These are phyloP conservation scores for Tricholoma hemisulphureum DNA, from an alignment of 768 basidiomycete species.

Conservation along the genomic window DNA sequence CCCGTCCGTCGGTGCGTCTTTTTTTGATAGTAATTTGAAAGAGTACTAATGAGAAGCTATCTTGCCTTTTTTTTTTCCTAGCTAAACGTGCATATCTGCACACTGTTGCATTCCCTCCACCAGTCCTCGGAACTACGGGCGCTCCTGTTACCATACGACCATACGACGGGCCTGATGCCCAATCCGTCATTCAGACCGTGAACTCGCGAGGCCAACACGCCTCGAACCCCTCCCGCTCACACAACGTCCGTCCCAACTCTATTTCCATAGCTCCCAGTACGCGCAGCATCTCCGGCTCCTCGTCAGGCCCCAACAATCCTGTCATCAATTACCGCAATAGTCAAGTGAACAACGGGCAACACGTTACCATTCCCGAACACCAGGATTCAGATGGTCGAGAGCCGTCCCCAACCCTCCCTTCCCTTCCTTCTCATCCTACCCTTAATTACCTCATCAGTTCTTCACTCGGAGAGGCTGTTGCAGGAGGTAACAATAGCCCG, in stretches of 20 bases:
- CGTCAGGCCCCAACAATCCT: conserved; percentile 33
- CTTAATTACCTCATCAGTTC: conserved; percentile 83
- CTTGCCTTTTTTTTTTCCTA: conserved; percentile 25
- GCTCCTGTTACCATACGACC: conserved; percentile 70
- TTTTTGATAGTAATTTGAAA: background rate
- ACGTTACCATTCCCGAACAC: conserved; percentile 56
- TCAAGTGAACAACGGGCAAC: conserved; percentile 33
- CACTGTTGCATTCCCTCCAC: conserved; percentile 79
- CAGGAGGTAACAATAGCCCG: conserved; percentile 36
- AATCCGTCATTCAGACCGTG: conserved; percentile 77
- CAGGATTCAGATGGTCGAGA: conserved; percentile 53
- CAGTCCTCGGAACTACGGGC: conserved; percentile 60
- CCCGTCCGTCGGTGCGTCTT: conserved; percentile 76
- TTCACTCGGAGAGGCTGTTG: conserved; percentile 56
- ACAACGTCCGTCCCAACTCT: conserved; percentile 67
- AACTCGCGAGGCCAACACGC: conserved; percentile 70
- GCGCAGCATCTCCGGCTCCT: conserved; percentile 45
- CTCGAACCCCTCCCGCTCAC: conserved; percentile 63
- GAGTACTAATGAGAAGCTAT: background rate
- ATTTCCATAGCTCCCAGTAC: conserved; percentile 59
- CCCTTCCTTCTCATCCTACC: conserved; percentile 78
- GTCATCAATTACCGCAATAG: conserved; percentile 32
- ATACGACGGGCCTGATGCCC: conserved; percentile 94
- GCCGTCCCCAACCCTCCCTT: conserved; percentile 80
- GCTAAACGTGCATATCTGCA: conserved; percentile 95